Conservation (phyloP, 2,329 filamentous ascomycete genomes). For the Phyllosticta capitalensis region DNA sequence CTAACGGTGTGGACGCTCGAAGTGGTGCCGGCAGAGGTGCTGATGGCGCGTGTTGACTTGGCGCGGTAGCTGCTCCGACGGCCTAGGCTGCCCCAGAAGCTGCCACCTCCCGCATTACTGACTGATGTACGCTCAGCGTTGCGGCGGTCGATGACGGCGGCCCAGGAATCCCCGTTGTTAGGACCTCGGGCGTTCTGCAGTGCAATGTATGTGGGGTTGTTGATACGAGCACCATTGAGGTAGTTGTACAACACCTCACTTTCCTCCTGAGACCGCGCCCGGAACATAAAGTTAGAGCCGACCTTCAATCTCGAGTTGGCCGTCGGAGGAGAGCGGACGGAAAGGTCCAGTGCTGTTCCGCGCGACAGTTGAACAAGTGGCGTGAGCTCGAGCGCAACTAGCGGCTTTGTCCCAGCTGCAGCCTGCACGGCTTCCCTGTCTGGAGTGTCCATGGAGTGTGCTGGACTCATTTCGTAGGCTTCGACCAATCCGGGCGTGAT, state of each 20-base stretch:
- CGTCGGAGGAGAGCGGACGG: slow-evolving; percentile 79
- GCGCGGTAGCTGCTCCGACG: slow-evolving; percentile 48
- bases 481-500: slow-evolving; percentile 57
- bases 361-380: slow-evolving; percentile 83
- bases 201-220: slow-evolving; percentile 83
- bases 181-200: slow-evolving; percentile 62
- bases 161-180: slow-evolving; percentile 36
- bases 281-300: slow-evolving; percentile 78
- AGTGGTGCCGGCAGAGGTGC: slow-evolving; percentile 56
- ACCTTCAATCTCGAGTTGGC: slow-evolving; percentile 59
- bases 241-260: slow-evolving; percentile 75
- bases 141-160: slow-evolving; percentile 42
- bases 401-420: slow-evolving; percentile 28
- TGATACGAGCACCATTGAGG: slow-evolving; percentile 80
- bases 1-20: slow-evolving; percentile 68
- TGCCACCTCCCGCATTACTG: slow-evolving; percentile 34
- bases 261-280: slow-evolving; percentile 65
- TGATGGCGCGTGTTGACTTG: slow-evolving; percentile 43
- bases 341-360: slow-evolving; percentile 87
- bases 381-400: slow-evolving; percentile 73
- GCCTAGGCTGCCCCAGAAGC: slow-evolving; percentile 39
- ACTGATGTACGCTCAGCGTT: slow-evolving; percentile 36
- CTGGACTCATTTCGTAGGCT: slow-evolving; percentile 47
- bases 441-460: slow-evolving; percentile 31
- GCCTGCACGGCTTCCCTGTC: slow-evolving; percentile 26